These are phyloP conservation scores for Orbilia blumenaviensis DNA, from an alignment of 2,329 filamentous ascomycete genomes.

Conservation along the genomic window DNA sequence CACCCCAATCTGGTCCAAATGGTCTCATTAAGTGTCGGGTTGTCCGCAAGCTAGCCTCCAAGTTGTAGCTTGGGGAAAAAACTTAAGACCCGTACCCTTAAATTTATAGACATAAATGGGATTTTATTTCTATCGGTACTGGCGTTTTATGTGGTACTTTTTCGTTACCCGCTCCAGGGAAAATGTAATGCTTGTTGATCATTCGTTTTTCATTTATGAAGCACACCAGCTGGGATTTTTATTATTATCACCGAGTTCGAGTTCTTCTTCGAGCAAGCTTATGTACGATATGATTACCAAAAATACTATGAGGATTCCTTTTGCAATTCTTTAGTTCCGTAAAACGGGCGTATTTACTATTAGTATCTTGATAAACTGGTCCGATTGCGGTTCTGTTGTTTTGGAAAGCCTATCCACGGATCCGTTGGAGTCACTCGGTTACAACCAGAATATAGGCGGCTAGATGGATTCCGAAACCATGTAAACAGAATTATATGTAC, in stretches of 20 bases:
- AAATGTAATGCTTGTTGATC: neutral
- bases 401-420: too few relatives aligned
- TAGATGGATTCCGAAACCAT: neutral
- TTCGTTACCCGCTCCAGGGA: neutral
- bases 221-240: too few relatives aligned
- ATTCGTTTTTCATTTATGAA: neutral
- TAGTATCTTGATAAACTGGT: too few relatives aligned
- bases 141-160: neutral
- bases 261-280: neutral
- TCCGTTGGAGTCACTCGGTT: too few relatives aligned
- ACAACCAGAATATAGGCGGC: neutral
- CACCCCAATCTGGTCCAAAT: slow-evolving; percentile 90
- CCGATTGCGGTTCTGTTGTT: too few relatives aligned
- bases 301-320: neutral
- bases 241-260: neutral
- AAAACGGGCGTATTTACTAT: too few relatives aligned
- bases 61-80: slow-evolving; percentile 59
- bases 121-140: neutral
- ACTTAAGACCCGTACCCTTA: neutral
- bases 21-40: slow-evolving; percentile 96
- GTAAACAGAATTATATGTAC: neutral
- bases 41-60: slow-evolving; percentile 66
- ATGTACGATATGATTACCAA: neutral
- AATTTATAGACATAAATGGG: neutral
- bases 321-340: too few relatives aligned